Percentiles rank a stretch among this genome's conserved stretches.
Conservation (phyloP, 2,329 filamentous ascomycete species). For the Geosmithia flava region DNA sequence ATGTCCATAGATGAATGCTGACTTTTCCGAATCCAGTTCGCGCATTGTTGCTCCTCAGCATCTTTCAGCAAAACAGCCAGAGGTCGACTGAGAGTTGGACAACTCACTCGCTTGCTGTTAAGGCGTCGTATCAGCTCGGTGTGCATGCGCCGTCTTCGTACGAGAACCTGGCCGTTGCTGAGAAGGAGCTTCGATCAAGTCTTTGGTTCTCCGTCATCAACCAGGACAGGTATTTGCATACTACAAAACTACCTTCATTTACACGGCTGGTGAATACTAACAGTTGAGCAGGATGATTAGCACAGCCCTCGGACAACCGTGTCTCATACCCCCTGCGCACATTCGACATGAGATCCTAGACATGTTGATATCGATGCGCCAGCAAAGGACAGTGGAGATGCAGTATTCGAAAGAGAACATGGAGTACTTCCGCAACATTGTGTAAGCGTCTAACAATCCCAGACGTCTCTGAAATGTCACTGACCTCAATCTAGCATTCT, state of each 20-base stretch:
- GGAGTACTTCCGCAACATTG: conserved; percentile 7
- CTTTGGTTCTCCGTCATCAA: conserved; percentile 18
- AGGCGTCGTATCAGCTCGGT: conserved; percentile 18
- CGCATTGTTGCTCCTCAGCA: conserved; percentile 15
- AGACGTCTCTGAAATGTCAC: neutral
- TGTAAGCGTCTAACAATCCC: conserved; percentile 3
- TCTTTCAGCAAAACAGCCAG: conserved; percentile 20
- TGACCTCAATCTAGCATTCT: conserved; percentile 4
- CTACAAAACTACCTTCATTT: too few relatives aligned
- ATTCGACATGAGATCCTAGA: conserved; percentile 5
- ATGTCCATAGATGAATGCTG: neutral
- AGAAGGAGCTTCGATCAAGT: conserved; percentile 13
- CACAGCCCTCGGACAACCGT: conserved; percentile 5
- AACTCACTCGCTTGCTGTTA: conserved; percentile 16
- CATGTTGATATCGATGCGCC: neutral
- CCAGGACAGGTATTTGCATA: conserved; percentile 10
- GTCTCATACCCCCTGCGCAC: conserved; percentile 5
- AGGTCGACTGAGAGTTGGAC: conserved; percentile 18
- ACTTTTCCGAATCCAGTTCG: conserved; percentile 11
- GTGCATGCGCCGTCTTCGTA: conserved; percentile 17
- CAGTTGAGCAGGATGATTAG: conserved; percentile 6
- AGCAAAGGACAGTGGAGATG: conserved; percentile 1
- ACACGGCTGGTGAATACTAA: too few relatives aligned
- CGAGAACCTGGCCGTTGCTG: conserved; percentile 7
- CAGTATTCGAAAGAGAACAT: conserved; percentile 4